These are phyloP conservation scores for Kickxella alabastrina DNA, from an alignment of 192 early-diverging fungal genomes.

Conservation along the genomic window DNA sequence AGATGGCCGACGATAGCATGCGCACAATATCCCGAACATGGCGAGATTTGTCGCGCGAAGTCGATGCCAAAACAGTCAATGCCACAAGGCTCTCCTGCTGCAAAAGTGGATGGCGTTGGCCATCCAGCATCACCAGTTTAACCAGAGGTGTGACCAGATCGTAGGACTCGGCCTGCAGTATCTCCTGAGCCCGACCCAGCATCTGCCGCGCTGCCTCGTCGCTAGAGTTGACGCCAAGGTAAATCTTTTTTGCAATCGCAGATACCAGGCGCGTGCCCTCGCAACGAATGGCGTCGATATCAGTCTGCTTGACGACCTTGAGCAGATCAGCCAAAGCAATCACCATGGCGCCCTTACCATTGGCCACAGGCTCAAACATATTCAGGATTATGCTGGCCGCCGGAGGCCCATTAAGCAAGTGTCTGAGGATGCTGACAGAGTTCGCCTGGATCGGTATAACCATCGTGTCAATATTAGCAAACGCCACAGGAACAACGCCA, in stretches of 20 bases:
- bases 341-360: not conserved
- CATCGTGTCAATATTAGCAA: conserved; percentile 18
- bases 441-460: conserved; percentile 48
- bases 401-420: conserved; percentile 12
- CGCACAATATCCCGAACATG: conserved; percentile 11
- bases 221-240: not conserved
- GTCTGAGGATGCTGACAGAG: conserved; percentile 37
- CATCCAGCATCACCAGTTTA: conserved; percentile 30
- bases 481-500: conserved; percentile 18
- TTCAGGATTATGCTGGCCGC: not conserved
- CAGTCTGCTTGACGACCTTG: conserved; percentile 14
- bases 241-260: conserved; percentile 16
- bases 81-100: conserved; percentile 47
- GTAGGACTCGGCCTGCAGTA: conserved; percentile 1
- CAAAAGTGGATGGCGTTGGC: conserved; percentile 42
- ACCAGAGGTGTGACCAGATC: conserved; percentile 36
- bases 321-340: conserved; percentile 22
- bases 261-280: conserved; percentile 45
- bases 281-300: conserved; percentile 47
- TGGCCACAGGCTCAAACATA: not conserved
- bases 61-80: conserved; percentile 29
- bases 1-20: conserved; percentile 6
- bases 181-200: not conserved
- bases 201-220: not conserved
- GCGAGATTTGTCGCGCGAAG: not conserved